phyloP scores from a whole-genome alignment of 2,329 filamentous ascomycete genomes.

The Laburnicola sp. region DNA sequence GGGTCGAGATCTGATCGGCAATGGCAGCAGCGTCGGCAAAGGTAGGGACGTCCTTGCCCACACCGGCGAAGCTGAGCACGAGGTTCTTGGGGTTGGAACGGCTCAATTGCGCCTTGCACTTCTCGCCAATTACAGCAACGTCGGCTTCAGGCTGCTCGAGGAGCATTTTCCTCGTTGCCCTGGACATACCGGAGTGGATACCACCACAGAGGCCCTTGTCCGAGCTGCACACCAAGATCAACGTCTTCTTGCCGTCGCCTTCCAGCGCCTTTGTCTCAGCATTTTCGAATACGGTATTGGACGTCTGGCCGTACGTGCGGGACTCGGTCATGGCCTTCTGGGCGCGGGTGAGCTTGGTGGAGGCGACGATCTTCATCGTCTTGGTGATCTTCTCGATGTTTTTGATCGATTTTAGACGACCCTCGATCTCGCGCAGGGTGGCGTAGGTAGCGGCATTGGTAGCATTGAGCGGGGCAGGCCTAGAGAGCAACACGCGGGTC shows the following conservation, averaged over 20 bases:
- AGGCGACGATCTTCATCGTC: constrained; percentile 99
- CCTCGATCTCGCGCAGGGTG: constrained; percentile 98
- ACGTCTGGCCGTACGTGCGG: constrained; percentile 88
- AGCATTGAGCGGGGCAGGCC: constrained; percentile 70
- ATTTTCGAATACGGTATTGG: constrained; percentile 91
- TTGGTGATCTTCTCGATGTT: constrained; percentile 99
- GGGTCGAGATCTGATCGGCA: constrained; percentile 87
- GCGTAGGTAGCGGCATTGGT: constrained; percentile 88
- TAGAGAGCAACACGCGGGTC: constrained; percentile 42
- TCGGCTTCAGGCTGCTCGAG: constrained; percentile 68
- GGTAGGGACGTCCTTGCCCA: constrained; percentile 94
- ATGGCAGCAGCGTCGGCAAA: constrained; percentile 95
- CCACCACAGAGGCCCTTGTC: constrained; percentile 99
- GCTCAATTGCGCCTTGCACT: constrained; percentile 91
- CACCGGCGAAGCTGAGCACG: constrained; percentile 82
- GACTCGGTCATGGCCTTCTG: constrained; percentile 93
- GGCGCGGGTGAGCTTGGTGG: constrained; percentile 96
- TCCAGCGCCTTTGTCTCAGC: constrained; percentile 93
- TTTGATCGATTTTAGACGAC: constrained; percentile 97
- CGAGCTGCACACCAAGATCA: constrained; percentile 92
- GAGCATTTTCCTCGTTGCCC: constrained; percentile 73
- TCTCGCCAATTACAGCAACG: constrained; percentile 90
- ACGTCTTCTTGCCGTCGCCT: constrained; percentile 78
- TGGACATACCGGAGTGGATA: constrained; percentile 94
- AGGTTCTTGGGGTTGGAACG: constrained; percentile 83